Base-by-base conservation (phyloP, 2,329 filamentous ascomycete genomes). In the Penicillium brevicompactum region DNA sequence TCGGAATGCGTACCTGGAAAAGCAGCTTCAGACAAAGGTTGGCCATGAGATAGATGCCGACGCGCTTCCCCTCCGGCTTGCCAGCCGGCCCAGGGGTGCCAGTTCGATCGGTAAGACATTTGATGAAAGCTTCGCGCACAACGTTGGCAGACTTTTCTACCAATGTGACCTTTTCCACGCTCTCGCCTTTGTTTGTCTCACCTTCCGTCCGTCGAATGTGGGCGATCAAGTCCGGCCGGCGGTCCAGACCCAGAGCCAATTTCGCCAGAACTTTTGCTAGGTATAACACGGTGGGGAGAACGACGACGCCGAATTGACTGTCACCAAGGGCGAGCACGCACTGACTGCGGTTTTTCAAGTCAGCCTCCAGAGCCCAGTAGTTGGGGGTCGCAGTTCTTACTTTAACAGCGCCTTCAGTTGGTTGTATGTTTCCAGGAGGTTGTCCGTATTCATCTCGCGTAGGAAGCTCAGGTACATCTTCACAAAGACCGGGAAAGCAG, bases 1-100 rank as follows among this genome's bases (percentile, higher is more conserved):
- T n/a, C 5, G n/a, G 14, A 3, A 10, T n/a, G 5, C 80, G 44
- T 78, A 89, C 87, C 63, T 91, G 89, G 68, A 96, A 95, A 7
- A 97, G 82, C 3, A 97, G 84, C 72, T 92, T 93, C 46, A 97
- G 78, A 37, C 92, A 94, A 22, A 96, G 83, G 69, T 97, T 97
- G 56, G 92, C 92, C 75, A 96, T 92, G 55, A 90, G 87, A 76
- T 97, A 97, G 59, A 97, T 92, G 42, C 91, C 92, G 10, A 88
- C 78, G 68, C 93, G 91, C 70, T 92, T 95, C 51, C 92, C 91
- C 65, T 92, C 89, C 0, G 91, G 91, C 56, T 81, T 84, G 18
- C 85, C 86, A 24, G 83, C 73, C 0, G 80, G 80, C 13, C 78
- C 78, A 11, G 85, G 80, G 24, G 83, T 85, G 16, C 86, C 86